A percentile compares a stretch with the other conserved stretches of the same genome.
Evolutionary conservation across 495 filamentous ascomycete species (phyloP).

Genomic region (Umbilicaria muhlenbergii): DNA sequence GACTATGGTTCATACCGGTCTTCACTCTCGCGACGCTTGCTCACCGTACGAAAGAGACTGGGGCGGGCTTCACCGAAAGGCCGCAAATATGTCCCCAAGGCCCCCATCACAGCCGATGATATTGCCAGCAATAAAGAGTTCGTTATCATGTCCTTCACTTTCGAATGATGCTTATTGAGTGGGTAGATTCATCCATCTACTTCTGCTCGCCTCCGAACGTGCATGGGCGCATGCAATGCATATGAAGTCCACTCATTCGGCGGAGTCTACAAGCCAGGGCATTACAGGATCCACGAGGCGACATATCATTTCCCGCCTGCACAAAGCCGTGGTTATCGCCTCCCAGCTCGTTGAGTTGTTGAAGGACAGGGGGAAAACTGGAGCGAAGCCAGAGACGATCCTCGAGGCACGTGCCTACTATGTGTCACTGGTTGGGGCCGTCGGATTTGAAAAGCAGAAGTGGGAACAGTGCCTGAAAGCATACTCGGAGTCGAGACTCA

Average conservation of each 20-base stretch:
- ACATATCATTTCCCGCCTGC: constrained; percentile 74
- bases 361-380: constrained; percentile 36
- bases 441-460: constrained; percentile 69
- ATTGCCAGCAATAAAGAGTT: constrained; percentile 64
- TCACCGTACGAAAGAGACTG: constrained; percentile 71
- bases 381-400: constrained; percentile 53
- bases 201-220: constrained; percentile 74
- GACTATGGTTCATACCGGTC: constrained; percentile 76
- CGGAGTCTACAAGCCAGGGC: constrained; percentile 52
- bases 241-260: constrained; percentile 71
- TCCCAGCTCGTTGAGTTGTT: constrained; percentile 51
- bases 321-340: constrained; percentile 61
- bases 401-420: constrained; percentile 81
- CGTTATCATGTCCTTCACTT: constrained; percentile 17
- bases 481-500: constrained; percentile 62
- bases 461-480: constrained; percentile 66
- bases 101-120: constrained; percentile 58
- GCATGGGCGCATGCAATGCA: constrained; percentile 95
- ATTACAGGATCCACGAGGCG: constrained; percentile 64
- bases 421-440: constrained; percentile 53
- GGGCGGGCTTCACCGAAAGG: constrained; percentile 67
- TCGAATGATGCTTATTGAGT: constrained; percentile 8
- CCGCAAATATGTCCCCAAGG: constrained; percentile 64
- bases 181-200: constrained; percentile 57
- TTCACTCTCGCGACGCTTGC: constrained; percentile 66